Base-by-base conservation (phyloP, 129 eudicot genomes). In the Flaveria bidentis region DNA sequence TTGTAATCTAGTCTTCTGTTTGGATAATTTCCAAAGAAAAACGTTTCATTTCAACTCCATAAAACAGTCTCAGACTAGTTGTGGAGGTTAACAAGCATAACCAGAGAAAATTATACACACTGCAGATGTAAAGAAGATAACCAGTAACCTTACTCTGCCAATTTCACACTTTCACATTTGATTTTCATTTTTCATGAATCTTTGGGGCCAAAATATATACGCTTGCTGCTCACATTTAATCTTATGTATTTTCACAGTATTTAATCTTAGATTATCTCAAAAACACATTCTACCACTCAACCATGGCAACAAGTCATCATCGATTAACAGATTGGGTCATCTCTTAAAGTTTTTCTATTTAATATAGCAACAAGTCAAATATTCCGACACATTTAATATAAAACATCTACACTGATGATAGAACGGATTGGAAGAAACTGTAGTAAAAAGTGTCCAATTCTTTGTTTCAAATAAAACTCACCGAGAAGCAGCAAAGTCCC, bases 401-500 rank as follows among this genome's bases (percentile, higher is more conserved):
- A 30, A 30, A 30, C 36, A 30, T 30, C 36, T 30, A 30, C 36
- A 3, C 5, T 30, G 36, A 30, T 30, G 36, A 30, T 30, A 30
- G 36, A 30, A 30, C 36, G 0, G 36, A 30, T 3, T 30, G 36
- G 36, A 3, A 33, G 10, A 6, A 36, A 36, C 7, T 5, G 65
- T 2, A 25, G 39, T 55, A 33, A 72, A 25, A 57, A 36, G 16
- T 1, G 1, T 41, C 15, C 12, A 49, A 8, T 25, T 25, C 8
- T 22, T 60, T 9, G n/a, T 33, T 44, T 11, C 57, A 58, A 33
- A 57, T 49, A 68, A 66, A 72, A 66, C 87, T 74, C 72, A 85
- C 90, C 80, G 83, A 81, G 64, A 88, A 84, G 84, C 93, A 88
- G 73, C 93, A 88, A 73, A 68, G 41, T 26, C 93, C 90, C 93